A percentile compares a stretch with the other conserved stretches of the same genome.
Evolutionary conservation across 2,329 filamentous ascomycete species (phyloP).

Genomic region (Neonectria sp.): DNA sequence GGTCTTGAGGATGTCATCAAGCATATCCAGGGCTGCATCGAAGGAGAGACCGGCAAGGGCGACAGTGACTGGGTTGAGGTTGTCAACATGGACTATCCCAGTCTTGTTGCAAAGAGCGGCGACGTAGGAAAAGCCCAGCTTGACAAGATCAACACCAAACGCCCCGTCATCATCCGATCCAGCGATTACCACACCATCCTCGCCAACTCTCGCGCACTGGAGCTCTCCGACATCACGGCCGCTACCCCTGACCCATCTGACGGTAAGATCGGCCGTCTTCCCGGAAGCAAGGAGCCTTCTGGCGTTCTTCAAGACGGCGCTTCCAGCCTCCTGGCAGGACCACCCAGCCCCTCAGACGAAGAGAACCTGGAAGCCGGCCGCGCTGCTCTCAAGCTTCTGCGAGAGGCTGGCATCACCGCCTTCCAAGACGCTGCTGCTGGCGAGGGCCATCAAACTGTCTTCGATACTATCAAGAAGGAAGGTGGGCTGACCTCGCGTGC

Average conservation of each 20-base stretch:
- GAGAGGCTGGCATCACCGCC: constrained; percentile 47
- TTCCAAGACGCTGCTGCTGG: constrained; percentile 47
- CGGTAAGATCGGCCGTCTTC: constrained; percentile 44
- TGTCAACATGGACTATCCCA: constrained; percentile 45
- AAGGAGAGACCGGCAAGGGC: constrained; percentile 39
- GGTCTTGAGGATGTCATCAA: constrained; percentile 31
- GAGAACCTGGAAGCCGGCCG: constrained; percentile 42
- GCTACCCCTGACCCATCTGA: constrained; percentile 39
- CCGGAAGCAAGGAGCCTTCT: constrained; percentile 45
- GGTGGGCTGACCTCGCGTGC: constrained; percentile 41
- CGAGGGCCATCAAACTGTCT: constrained; percentile 29
- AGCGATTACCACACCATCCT: constrained; percentile 46
- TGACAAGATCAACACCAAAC: constrained; percentile 40
- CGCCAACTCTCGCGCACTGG: constrained; percentile 44
- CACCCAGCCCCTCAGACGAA: constrained; percentile 32
- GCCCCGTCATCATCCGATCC: constrained; percentile 42
- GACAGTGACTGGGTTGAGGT: constrained; percentile 47
- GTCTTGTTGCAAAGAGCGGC: constrained; percentile 41
- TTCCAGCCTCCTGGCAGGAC: constrained; percentile 37
- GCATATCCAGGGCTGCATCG: constrained; percentile 46
- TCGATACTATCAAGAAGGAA: constrained; percentile 40
- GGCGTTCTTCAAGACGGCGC: constrained; percentile 46
- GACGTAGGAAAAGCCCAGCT: constrained; percentile 40
- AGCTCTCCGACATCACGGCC: constrained; percentile 41
- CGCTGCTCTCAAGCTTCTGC: constrained; percentile 46